Evolutionary conservation across 2,329 filamentous ascomycete genomes (phyloP), one percentile per base, ranked within the genome.

Genomic region (Aspergillus ibericus): DNA sequence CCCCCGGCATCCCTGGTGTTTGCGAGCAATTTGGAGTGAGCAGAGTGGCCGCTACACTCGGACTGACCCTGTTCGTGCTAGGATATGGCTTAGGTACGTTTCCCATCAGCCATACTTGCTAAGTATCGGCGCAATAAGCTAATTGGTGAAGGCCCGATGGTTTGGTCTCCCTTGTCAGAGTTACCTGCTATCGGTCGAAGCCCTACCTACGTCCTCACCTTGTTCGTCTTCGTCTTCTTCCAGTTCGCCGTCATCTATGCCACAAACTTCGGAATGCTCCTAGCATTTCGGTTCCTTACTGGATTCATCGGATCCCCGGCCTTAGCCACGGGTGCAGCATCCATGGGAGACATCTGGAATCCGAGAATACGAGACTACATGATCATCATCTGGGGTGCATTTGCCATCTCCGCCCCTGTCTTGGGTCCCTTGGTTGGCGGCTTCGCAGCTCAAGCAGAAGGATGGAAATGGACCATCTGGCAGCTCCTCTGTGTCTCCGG

Each of bases 381-480:
- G 12, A 78, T 89, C 59, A 81, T 82, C 48, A 75, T 81, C 0
- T 88, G 86, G 86, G 85, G 84, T 1, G 75, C 78, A 1, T 67
- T 68, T 27, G 70, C 68, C 7, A 61, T 68, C 75, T 78, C 50
- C 5, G 81, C 77, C 0, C 83, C 81, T 0, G 84, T 85, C 12
- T 75, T 89, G 0, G 87, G 86, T 0, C 87, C 87, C 4, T 73
- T 89, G 0, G 74, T 89, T 3, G 82, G 81, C 2, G 85, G 85
- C 1, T 89, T 85, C 69, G 79, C 83, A 4, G 83, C 85, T 5
- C 78, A 80, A 1, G 81, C 77, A 4, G 79, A 84, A 70, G 75
- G 73, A 53, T 89, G 86, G 85, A 78, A 83, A 12, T 88, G 85
- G 85, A 83, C 83, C 0, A 86, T 68, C n/a, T 68, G 85, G 80